phyloP scores from a whole-genome alignment of 345 rosid genomes.

The Eucalyptus melliodora region DNA sequence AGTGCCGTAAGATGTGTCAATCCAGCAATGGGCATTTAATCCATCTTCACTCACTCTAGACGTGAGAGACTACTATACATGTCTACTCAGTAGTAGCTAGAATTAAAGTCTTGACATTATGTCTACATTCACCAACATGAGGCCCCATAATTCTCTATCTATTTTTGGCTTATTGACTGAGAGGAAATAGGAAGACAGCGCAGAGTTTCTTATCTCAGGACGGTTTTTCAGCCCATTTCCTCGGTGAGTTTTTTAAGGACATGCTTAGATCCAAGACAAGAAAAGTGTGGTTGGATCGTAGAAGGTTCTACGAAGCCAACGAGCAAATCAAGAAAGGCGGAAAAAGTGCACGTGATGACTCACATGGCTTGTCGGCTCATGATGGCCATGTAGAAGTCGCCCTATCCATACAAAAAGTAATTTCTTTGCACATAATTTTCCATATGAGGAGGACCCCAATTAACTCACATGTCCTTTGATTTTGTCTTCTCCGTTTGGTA shows the following conservation, averaged over 20 bases:
- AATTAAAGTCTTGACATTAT: rapidly evolving
- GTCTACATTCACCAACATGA: rapidly evolving
- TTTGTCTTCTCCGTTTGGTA: neutral
- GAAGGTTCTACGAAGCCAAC: neutral
- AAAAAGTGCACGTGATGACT: neutral
- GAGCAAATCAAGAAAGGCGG: neutral
- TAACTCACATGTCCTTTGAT: neutral
- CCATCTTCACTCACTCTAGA: rapidly evolving
- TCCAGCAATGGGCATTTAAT: rapidly evolving
- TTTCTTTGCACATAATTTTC: neutral
- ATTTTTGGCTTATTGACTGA: rapidly evolving
- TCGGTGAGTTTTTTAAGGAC: no score
- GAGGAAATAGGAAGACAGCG: no score
- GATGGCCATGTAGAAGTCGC: neutral
- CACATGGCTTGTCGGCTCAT: neutral
- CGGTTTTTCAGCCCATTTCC: rapidly evolving
- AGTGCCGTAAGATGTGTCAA: no score
- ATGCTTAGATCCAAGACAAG: neutral
- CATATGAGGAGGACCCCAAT: neutral
- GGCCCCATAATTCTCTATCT: rapidly evolving
- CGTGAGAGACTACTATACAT: rapidly evolving
- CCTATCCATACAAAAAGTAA: neutral
- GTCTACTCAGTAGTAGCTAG: rapidly evolving
- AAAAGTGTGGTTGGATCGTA: neutral
- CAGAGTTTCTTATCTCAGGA: rapidly evolving